Percentiles rank a stretch among this genome's conserved stretches.
These are phyloP conservation scores for Coelastrella sp. DNA, from an alignment of 139 green algal genomes.

Conservation along the genomic window DNA sequence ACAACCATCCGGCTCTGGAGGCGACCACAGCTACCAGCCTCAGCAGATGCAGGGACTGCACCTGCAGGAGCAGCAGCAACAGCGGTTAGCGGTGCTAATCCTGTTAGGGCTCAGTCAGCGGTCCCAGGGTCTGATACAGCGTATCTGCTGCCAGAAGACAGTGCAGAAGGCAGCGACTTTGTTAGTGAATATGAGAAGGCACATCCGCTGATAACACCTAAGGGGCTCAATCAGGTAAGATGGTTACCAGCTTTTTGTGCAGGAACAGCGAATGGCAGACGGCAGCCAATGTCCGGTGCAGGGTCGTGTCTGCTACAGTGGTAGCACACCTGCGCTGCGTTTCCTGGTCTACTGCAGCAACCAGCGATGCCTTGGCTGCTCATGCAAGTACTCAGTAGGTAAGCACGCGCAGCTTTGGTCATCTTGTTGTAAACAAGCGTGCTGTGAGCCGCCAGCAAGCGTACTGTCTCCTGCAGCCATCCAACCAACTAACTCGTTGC, in stretches of 20 bases:
- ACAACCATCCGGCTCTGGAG: conserved; percentile 58
- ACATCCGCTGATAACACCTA: conserved; percentile 69
- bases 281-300: neutral
- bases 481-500: no score
- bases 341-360: no score
- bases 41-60: neutral
- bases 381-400: no score
- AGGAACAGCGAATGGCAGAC: neutral
- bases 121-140: neutral
- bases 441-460: no score
- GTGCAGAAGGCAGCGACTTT: conserved; percentile 56
- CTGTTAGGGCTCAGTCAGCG: neutral
- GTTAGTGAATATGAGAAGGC: conserved; percentile 71
- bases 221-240: conserved; percentile 58
- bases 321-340: no score
- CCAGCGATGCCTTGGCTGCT: no score
- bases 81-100: no score
- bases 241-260: neutral
- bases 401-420: no score
- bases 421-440: no score
- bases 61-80: conserved; percentile 21
- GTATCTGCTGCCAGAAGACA: conserved; percentile 57
- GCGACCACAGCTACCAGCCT: conserved; percentile 19
- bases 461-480: no score
- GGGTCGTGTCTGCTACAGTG: neutral